phyloP scores from a whole-genome alignment of 75 land plant species.

The Adiantum capillusveneris region DNA sequence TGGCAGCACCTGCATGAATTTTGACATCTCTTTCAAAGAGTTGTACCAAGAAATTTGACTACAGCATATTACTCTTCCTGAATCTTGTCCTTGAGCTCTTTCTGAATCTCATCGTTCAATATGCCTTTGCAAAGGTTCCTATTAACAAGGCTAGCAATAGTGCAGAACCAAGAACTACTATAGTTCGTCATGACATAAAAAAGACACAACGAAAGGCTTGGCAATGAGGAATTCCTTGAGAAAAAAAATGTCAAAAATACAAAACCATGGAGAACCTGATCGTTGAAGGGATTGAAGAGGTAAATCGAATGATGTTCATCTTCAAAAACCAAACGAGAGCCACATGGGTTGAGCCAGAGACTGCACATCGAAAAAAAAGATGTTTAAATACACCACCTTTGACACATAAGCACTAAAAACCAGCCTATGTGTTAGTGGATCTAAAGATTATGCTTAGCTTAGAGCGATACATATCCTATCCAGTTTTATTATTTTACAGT shows the following conservation, averaged over 20 bases:
- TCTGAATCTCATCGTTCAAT: no score
- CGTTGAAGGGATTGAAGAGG: constrained; percentile 18
- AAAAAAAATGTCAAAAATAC: neutral
- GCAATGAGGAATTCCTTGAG: no score
- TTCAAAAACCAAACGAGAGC: constrained; percentile 25
- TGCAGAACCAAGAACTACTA: no score
- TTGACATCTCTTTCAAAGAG: neutral
- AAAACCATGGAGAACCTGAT: constrained; percentile 14
- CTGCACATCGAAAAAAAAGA: neutral
- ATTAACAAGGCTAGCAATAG: no score
- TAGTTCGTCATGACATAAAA: no score
- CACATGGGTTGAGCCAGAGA: constrained; percentile 17
- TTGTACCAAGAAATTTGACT: no score
- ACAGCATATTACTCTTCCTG: no score
- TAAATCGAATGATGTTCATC: constrained; percentile 17
- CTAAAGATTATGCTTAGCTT: neutral
- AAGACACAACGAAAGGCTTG: no score
- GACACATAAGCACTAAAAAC: neutral
- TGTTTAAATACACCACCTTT: neutral
- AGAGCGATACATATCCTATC: neutral
- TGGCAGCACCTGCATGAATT: constrained; percentile 6
- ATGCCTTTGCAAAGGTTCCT: no score
- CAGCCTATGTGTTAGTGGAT: neutral
- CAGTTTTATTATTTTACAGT: neutral
- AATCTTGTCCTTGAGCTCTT: no score